These are phyloP conservation scores for Xylaria scruposa DNA, from an alignment of 495 filamentous ascomycete species.

Conservation along the genomic window DNA sequence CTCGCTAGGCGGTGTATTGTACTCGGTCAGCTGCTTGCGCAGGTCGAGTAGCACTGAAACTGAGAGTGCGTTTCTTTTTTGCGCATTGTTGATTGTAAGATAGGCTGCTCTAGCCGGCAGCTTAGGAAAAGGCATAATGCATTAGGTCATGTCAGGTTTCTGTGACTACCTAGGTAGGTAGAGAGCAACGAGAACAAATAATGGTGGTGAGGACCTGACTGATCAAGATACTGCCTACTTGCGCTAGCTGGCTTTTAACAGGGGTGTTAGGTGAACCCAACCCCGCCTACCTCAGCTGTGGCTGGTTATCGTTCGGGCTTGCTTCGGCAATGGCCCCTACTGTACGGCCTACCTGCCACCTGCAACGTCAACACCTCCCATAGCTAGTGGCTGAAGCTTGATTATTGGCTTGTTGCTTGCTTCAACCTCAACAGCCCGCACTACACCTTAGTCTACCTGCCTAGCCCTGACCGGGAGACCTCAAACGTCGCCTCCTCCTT, in stretches of 20 bases:
- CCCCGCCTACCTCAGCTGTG: constrained; percentile 18
- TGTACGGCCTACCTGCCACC: constrained; percentile 7
- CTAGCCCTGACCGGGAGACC: constrained; percentile 12
- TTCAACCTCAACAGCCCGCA: constrained; percentile 20
- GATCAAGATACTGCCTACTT: too few species aligned
- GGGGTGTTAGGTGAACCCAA: neutral
- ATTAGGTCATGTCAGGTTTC: neutral
- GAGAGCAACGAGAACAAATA: neutral
- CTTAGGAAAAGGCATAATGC: constrained; percentile 10
- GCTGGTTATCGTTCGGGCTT: constrained; percentile 17
- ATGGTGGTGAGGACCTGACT: too few species aligned
- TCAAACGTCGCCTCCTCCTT: neutral
- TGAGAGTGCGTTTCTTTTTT: constrained; percentile 37
- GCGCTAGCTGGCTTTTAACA: neutral
- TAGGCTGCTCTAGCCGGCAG: constrained; percentile 20
- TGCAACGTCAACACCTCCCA: constrained; percentile 17
- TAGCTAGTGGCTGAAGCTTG: constrained; percentile 27
- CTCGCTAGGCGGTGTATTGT: constrained; percentile 32
- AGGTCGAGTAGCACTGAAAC: constrained; percentile 34
- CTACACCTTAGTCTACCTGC: constrained; percentile 11
- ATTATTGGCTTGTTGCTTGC: constrained; percentile 9
- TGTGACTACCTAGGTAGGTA: neutral
- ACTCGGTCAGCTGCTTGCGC: constrained; percentile 30
- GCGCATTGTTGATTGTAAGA: constrained; percentile 1
- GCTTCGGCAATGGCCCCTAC: constrained; percentile 3